phyloP scores from a whole-genome alignment of 257 asterid genomes.

The Lycium ferocissimum region DNA sequence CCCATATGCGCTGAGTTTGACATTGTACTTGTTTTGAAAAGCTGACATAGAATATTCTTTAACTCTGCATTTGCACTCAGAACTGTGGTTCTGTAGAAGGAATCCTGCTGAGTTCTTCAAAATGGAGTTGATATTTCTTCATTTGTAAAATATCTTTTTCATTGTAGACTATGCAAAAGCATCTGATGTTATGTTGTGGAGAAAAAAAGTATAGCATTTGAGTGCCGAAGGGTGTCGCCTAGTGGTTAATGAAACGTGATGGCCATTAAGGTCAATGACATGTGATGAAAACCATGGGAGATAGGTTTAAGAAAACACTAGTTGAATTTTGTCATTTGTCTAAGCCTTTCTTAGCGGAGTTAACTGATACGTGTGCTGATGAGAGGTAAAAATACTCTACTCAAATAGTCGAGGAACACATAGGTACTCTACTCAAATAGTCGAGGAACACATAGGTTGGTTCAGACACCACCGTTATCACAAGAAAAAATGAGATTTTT shows the following conservation, averaged over 20 bases:
- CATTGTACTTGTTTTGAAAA: not conserved
- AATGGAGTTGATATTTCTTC: not conserved
- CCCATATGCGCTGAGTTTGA: not conserved
- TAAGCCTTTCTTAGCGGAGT: not conserved
- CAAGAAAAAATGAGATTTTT: not conserved
- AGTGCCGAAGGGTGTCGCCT: not conserved
- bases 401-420: not conserved
- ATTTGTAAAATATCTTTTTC: not conserved
- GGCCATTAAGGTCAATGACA: not conserved
- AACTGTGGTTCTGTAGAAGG: not conserved
- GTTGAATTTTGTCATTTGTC: not conserved
- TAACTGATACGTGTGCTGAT: not conserved
- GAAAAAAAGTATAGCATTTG: not conserved
- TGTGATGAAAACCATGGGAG: not conserved
- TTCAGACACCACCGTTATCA: not conserved
- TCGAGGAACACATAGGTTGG: not conserved
- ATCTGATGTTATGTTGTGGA: not conserved
- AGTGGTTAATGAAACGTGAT: not conserved
- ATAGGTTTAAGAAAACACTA: not conserved
- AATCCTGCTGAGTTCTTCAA: slow-evolving; percentile 4
- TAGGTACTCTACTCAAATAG: not conserved
- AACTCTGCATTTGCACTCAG: not conserved
- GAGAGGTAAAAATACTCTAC: not conserved
- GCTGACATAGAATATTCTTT: not conserved
- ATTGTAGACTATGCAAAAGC: not conserved